These are phyloP conservation scores for Cyberlindnera mrakii DNA, from an alignment of 805 yeast species.

Conservation along the genomic window DNA sequence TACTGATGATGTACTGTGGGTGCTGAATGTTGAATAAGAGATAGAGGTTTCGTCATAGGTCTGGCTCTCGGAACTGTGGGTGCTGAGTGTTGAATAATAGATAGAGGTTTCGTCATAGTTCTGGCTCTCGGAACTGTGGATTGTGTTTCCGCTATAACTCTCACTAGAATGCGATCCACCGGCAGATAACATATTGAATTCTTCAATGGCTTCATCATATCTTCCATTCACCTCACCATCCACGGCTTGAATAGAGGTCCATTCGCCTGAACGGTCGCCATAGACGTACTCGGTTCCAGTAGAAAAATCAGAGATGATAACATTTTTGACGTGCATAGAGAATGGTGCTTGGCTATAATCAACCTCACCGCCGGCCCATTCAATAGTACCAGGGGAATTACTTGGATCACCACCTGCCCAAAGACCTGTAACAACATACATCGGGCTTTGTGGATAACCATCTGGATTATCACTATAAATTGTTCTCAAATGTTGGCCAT, in stretches of 20 bases:
- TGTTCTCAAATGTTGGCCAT: conserved; percentile 64
- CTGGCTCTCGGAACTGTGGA: neutral
- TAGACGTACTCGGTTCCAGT: conserved; percentile 55
- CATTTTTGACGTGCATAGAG: conserved; percentile 52
- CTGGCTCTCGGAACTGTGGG: conserved; percentile 2
- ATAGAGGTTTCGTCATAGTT: conserved; percentile 5
- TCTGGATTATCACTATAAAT: conserved; percentile 44
- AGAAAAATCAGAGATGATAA: conserved; percentile 66
- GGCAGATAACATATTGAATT: conserved; percentile 32
- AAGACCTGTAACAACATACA: conserved; percentile 60
- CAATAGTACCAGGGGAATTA: conserved; percentile 62
- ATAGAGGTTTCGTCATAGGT: conserved; percentile 5
- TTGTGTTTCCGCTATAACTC: conserved; percentile 11
- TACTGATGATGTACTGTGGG: conserved; percentile 2
- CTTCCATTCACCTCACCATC: conserved; percentile 63
- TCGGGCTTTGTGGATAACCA: conserved; percentile 92
- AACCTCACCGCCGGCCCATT: conserved; percentile 78
- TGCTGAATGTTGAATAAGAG: conserved; percentile 9
- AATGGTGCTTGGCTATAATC: conserved; percentile 65
- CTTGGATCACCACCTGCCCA: conserved; percentile 82
- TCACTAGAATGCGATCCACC: conserved; percentile 19
- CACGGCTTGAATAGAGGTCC: conserved; percentile 52
- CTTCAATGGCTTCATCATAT: conserved; percentile 36
- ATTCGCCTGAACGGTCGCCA: conserved; percentile 48
- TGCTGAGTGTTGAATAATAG: conserved; percentile 9